A percentile compares a stretch with the other conserved stretches of the same genome.
phyloP scores from a whole-genome alignment of 1,284 basidiomycete species.

The Ganoderma sp. region DNA sequence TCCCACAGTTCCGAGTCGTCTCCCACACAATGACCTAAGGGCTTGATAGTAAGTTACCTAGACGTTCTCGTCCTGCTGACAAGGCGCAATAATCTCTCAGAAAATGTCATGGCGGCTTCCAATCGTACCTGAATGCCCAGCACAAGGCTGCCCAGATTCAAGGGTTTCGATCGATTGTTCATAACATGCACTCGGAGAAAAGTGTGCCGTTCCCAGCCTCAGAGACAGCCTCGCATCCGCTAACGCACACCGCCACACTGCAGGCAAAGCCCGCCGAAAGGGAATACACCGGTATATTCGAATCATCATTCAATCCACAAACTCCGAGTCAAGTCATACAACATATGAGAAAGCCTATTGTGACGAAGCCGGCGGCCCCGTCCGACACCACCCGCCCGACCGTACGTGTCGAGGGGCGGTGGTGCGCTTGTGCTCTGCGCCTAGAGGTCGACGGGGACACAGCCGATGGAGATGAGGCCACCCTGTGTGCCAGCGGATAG shows the following conservation, averaged over 20 bases:
- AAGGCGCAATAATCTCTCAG: too few species aligned
- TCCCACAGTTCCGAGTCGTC: too few species aligned
- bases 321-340: background rate
- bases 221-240: background rate
- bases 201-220: too few species aligned
- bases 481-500: slow-evolving; percentile 19
- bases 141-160: too few species aligned
- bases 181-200: too few species aligned
- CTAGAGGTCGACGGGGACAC: slow-evolving; percentile 32
- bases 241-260: background rate
- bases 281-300: slow-evolving; percentile 1
- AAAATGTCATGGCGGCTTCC: too few species aligned
- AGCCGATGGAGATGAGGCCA: slow-evolving; percentile 36
- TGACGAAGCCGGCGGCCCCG: background rate
- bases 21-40: too few species aligned
- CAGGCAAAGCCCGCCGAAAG: background rate
- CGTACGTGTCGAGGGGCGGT: background rate
- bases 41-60: too few species aligned
- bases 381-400: background rate
- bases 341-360: background rate
- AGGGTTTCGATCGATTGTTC: too few species aligned
- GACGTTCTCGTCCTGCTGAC: too few species aligned
- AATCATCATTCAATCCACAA: background rate
- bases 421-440: background rate
- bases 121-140: too few species aligned